Evolutionary conservation across 257 asterid genomes (phyloP), one percentile per base, ranked within the genome.

Genomic region (Jasminum sambac): DNA sequence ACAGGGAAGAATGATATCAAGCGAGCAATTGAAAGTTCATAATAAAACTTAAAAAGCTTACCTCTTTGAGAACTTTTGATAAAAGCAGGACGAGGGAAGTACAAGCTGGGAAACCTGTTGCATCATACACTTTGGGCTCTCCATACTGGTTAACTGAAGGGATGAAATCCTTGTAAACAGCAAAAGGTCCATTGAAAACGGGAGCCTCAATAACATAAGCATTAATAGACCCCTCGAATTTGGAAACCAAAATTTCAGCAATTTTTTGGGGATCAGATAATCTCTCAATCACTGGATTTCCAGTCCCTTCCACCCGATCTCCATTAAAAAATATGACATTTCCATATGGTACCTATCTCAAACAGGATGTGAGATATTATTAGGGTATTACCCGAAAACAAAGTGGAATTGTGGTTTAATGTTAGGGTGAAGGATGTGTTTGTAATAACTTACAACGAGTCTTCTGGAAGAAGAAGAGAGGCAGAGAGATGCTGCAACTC

Each of bases 161-260:
- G 60, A 91, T 82, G 63, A 95, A 91, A 81, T 95, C 98, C 80
- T 89, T 86, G 77, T 86, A 95, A 58, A 95, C 93, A 48, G 96
- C 98, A 50, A 89, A 91, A 69, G 96, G 90, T 52, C 98, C 98
- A 61, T 88, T 89, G 77, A 84, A 95, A 66, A 79, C 23, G 19
- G 96, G 71, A 48, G 99, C 90, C 80, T 95, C 98, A 61, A 95
- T 78, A 71, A 95, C 97, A 78, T 88, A 91, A 74, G 95, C 89
- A 86, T 95, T 95, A 76, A 91, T 66, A 39, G 96, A 83, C 19
- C 85, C 84, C 39, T 96, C 97, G 61, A 91, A 91, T 78, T 95
- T 95, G 7, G 92, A 84, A 79, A 89, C 95, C 79, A 95, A 71
- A 63, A 88, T 79, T 66, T 88, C 95, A 16, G 93, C 95, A 73